These are phyloP conservation scores for Moringa oleifera DNA, from an alignment of 345 rosid genomes.

Conservation along the genomic window DNA sequence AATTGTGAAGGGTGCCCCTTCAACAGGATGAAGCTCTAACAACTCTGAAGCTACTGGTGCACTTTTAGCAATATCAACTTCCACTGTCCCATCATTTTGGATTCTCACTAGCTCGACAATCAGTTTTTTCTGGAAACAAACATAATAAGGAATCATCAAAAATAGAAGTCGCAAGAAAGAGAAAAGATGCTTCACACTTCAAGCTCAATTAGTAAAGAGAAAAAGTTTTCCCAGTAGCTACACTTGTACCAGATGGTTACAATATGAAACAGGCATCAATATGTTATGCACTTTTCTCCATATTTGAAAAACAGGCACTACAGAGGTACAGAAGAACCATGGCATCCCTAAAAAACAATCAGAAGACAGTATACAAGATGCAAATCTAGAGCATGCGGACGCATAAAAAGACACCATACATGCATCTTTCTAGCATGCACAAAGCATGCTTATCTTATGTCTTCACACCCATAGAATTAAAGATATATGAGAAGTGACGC, in stretches of 20 bases:
- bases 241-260: background rate
- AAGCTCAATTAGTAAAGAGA: background rate
- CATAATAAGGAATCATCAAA: constrained; percentile 9
- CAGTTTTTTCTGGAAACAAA: constrained; percentile 57
- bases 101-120: constrained; percentile 79
- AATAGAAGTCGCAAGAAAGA: background rate
- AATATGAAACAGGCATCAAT: background rate
- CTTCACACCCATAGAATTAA: background rate
- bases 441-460: background rate
- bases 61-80: constrained; percentile 68
- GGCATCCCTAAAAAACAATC: background rate
- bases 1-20: constrained; percentile 35
- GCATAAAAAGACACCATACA: too few species aligned
- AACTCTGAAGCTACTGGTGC: constrained; percentile 73
- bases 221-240: background rate
- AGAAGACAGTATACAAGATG: too few species aligned
- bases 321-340: background rate
- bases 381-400: background rate
- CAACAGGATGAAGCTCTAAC: constrained; percentile 58
- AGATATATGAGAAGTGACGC: constrained; percentile 13
- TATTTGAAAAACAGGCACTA: background rate
- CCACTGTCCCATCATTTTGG: constrained; percentile 94
- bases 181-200: constrained; percentile 2
- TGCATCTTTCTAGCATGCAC: background rate
- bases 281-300: background rate